Base-by-base conservation (phyloP, 805 yeast genomes). In the Teunomyces lycoperdinae region DNA sequence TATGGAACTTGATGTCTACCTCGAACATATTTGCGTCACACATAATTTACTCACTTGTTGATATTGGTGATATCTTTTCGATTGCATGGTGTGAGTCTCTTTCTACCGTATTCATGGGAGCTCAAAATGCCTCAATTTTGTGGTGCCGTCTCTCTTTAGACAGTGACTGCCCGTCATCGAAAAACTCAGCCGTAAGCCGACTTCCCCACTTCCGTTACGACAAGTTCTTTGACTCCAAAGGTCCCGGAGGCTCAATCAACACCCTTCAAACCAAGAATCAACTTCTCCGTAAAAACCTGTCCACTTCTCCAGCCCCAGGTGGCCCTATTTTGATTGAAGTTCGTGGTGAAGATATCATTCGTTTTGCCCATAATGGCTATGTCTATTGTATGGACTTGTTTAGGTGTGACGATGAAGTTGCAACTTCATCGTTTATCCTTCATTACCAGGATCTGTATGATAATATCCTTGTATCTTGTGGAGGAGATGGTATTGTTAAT, bases 41-140 rank as follows among this genome's bases (percentile, higher is more conserved):
- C 57, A 86, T 96, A 0, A 80, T 91, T 6, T 92, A 92, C 63
- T 85, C 96, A 0, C 65, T 86, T 9, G 77, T 86, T 31, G 99
- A 92, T 68, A 85, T 92, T 44, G 99, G 99, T 44, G 99, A 92
- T 64, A 86, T 92, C 13, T 92, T 92, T 61, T 85, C 96, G 7
- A 68, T 92, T 30, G 79, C 83, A 6, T 89, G 94, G 82, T 75
- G 84, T 11, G 78, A 80, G 14, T 54, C 68, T 1, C 63, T 79
- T 9, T 76, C 82, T 42, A 80, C 88, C 0, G 71, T 92, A 3
- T 88, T 84, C 52, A 79, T 89, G 57, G 99, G 99, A 4, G 85
- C 96, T 9, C 98, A 94, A 64, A 92, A 91, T 62, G 97, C 98
- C 3, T 79, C 91, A 1, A 78, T 92, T 13, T 78, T 88, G 36